Base-by-base conservation (phyloP, 2,329 filamentous ascomycete species). In the Verruconis gallopava region DNA sequence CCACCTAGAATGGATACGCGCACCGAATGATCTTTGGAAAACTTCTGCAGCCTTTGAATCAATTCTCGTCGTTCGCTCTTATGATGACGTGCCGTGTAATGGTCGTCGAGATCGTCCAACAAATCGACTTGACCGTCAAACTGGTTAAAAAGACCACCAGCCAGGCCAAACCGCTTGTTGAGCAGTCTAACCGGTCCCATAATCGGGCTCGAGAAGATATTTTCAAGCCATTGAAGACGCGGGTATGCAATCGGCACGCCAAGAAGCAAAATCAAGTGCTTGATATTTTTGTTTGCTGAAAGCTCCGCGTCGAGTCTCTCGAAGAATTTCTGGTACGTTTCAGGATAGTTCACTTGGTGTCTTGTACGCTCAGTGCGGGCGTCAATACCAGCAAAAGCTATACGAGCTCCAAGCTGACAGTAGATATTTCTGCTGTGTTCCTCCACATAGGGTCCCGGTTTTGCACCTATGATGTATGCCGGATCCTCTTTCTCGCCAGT, bases 181-280 rank as follows among this genome's bases (percentile, higher is more conserved):
- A 95, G 59, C 48, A 96, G 79, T 54, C 86, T 88, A 55, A 95
- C 77, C 0, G 88, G 86, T 0, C 81, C 86, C 55, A 95, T 88
- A 18, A 95, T 51, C 1, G 89, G 88, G 46, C 85, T 93, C 13
- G 74, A 73, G 51, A 96, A 75, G 44, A 95, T 82, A 54, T 94
- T 95, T 58, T 96, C 89, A 3, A 95, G 71, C 89, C 89, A 95
- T n/a, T 88, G 91, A 42, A 95, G 70, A 51, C 89, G 85, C 2
- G 69, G 70, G 48, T 73, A 69, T 1, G 67, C 66, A 51, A 93
- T 89, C 0, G 86, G 84, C 17, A 83, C 77, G 43, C 81, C 81
- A 2, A 80, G 64, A 9, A 80, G 61, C 17, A 80, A 59, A 30
- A 80, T 64, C 17, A 80, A 55, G 52, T 80, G 76, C 59, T 75